Evolutionary conservation across 108 stramenopile genomes (phyloP).

Genomic region (Cyclostephanos tholiformis): DNA sequence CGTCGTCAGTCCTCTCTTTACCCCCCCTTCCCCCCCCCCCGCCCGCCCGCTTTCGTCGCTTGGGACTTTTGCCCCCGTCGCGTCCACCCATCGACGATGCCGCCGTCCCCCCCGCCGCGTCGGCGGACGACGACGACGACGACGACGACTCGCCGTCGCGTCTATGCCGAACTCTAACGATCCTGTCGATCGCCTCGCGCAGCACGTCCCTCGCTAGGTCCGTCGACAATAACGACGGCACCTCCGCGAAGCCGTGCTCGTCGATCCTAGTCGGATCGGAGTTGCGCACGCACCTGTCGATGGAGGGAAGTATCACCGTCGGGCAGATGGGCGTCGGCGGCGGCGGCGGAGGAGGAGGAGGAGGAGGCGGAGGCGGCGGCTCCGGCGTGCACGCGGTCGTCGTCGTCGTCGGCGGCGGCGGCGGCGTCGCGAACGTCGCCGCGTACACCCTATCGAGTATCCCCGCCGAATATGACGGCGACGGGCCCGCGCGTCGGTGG

Average conservation of each 20-base stretch:
- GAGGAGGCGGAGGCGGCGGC: no score
- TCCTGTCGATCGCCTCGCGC: slow-evolving; percentile 11
- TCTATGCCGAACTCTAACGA: neutral
- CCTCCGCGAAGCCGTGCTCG: slow-evolving; percentile 22
- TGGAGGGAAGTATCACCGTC: neutral
- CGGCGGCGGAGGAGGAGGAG: no score
- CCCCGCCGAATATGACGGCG: no score
- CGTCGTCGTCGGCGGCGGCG: neutral
- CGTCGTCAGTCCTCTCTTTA: neutral
- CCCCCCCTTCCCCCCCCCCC: no score
- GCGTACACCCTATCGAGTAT: no score
- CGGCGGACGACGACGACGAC: neutral
- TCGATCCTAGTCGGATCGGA: slow-evolving; percentile 13
- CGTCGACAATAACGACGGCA: neutral
- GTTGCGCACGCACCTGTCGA: slow-evolving; percentile 21
- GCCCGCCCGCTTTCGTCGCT: neutral
- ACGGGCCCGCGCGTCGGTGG: no score
- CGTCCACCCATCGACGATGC: neutral
- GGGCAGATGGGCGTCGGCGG: neutral
- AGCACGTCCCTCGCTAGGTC: neutral
- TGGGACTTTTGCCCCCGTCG: neutral
- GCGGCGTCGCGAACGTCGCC: neutral
- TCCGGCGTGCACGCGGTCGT: no score
- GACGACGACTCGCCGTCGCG: neutral
- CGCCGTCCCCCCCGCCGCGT: neutral